These are phyloP conservation scores for Phytophthora cryptogea DNA, from an alignment of 352 stramenopile genomes.

Conservation along the genomic window DNA sequence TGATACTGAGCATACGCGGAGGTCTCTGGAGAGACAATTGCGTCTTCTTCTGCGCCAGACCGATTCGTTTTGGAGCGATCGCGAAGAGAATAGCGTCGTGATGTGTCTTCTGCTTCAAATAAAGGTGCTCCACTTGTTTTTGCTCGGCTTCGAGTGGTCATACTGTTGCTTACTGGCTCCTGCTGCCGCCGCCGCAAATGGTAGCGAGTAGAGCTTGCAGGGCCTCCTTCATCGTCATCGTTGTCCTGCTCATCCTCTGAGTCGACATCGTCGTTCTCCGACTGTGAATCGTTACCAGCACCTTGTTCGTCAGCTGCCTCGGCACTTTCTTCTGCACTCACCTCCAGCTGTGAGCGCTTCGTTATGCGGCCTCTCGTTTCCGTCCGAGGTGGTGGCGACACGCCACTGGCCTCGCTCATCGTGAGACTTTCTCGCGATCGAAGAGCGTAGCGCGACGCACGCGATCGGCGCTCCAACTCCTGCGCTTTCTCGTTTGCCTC, in stretches of 20 bases:
- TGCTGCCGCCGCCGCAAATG: slow-evolving; percentile 40
- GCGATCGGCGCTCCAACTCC: slow-evolving; percentile 27
- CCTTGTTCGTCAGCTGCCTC: slow-evolving; percentile 19
- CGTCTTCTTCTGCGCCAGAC: slow-evolving; percentile 27
- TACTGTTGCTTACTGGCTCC: slow-evolving; percentile 13
- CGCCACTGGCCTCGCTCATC: slow-evolving; percentile 21
- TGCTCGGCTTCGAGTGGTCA: slow-evolving; percentile 33
- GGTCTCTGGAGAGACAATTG: slow-evolving; percentile 40
- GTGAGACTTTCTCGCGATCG: slow-evolving; percentile 52
- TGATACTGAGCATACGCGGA: slow-evolving; percentile 66
- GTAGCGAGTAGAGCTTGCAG: slow-evolving; percentile 47
- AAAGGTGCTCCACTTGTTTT: slow-evolving; percentile 17
- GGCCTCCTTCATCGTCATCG: slow-evolving; percentile 29
- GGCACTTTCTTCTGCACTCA: slow-evolving; percentile 26
- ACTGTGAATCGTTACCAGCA: slow-evolving; percentile 37
- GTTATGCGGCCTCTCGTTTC: slow-evolving; percentile 7
- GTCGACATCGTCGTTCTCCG: slow-evolving; percentile 37
- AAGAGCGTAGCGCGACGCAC: slow-evolving; percentile 61
- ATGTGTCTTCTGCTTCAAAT: slow-evolving; percentile 22
- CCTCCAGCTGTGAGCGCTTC: slow-evolving; percentile 36
- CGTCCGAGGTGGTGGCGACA: slow-evolving; percentile 17
- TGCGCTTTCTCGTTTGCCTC: slow-evolving; percentile 31
- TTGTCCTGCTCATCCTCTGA: slow-evolving; percentile 39
- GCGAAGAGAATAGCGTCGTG: slow-evolving; percentile 65
- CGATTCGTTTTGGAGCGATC: slow-evolving; percentile 74